phyloP scores from a whole-genome alignment of 1,139 yeast species.

The Protomyces inouyei region DNA sequence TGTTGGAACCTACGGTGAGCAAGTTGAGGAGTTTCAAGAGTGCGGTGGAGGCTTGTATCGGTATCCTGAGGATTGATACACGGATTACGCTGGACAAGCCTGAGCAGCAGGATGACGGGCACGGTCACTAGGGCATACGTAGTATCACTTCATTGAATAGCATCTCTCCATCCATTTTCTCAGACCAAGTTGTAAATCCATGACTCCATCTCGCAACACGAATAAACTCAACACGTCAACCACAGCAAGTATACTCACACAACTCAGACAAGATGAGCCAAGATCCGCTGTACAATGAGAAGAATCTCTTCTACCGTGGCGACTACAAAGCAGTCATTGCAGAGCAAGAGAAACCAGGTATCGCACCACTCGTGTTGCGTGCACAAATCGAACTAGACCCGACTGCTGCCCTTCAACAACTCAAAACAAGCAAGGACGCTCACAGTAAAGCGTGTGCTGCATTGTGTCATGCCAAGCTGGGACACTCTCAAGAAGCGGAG shows the following conservation, averaged over 20 bases:
- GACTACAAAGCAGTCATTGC: slow-evolving; percentile 2
- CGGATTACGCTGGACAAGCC: slow-evolving; percentile 96
- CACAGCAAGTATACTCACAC: too few relatives aligned
- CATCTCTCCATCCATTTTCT: too few relatives aligned
- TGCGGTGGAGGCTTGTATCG: slow-evolving; percentile 96
- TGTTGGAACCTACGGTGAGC: slow-evolving; percentile 89
- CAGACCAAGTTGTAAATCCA: too few relatives aligned
- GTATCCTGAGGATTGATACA: slow-evolving; percentile 94
- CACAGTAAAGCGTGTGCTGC: slow-evolving; percentile 34
- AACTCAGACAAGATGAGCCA: not conserved
- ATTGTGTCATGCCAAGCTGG: slow-evolving; percentile 34
- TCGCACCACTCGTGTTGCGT: slow-evolving; percentile 10
- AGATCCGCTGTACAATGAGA: slow-evolving; percentile 20
- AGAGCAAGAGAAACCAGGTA: slow-evolving; percentile 8
- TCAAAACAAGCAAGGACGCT: not conserved
- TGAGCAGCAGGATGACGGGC: slow-evolving; percentile 74
- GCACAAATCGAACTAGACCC: slow-evolving; percentile 15
- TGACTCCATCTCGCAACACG: too few relatives aligned
- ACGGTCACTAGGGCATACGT: slow-evolving; percentile 36
- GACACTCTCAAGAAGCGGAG: slow-evolving; percentile 33
- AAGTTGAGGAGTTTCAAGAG: slow-evolving; percentile 89
- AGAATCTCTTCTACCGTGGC: slow-evolving; percentile 24
- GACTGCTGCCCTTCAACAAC: not conserved
- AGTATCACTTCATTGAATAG: not conserved
- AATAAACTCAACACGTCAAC: too few relatives aligned